phyloP scores from a whole-genome alignment of 306 rosid genomes.

The Castanospermum australe region DNA sequence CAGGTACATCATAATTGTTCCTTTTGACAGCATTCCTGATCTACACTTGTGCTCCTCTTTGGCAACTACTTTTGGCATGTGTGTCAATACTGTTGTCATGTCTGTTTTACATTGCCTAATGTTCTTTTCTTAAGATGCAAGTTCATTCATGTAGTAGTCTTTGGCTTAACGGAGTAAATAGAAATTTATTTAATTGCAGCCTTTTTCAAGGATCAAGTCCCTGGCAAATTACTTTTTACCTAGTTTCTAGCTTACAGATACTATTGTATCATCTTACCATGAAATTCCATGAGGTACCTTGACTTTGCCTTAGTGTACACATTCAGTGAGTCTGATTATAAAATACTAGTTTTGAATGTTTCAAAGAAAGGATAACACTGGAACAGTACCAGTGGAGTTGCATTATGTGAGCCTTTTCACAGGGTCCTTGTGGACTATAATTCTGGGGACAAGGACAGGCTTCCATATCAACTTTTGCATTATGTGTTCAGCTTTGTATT shows the following conservation, averaged over 20 bases:
- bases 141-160: slow-evolving; percentile 10
- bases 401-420: neutral
- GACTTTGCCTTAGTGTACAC: neutral
- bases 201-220: neutral
- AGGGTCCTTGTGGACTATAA: neutral
- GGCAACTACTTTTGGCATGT: slow-evolving; percentile 18
- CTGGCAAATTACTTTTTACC: neutral
- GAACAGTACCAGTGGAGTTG: neutral
- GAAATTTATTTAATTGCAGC: slow-evolving; percentile 9
- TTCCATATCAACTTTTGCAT: neutral
- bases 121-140: neutral
- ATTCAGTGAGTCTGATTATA: neutral
- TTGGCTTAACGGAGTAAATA: neutral
- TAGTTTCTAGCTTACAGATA: slow-evolving; percentile 4
- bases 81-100: slow-evolving; percentile 6
- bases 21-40: neutral
- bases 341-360: neutral
- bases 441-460: neutral
- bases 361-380: slow-evolving; percentile 1
- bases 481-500: neutral
- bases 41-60: neutral
- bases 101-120: slow-evolving; percentile 1
- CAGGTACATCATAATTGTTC: slow-evolving; percentile 52
- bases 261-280: neutral
- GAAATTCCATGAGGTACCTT: neutral